Conservation (phyloP, 2,329 filamentous ascomycete species). For the Fusarium beomiforme region DNA sequence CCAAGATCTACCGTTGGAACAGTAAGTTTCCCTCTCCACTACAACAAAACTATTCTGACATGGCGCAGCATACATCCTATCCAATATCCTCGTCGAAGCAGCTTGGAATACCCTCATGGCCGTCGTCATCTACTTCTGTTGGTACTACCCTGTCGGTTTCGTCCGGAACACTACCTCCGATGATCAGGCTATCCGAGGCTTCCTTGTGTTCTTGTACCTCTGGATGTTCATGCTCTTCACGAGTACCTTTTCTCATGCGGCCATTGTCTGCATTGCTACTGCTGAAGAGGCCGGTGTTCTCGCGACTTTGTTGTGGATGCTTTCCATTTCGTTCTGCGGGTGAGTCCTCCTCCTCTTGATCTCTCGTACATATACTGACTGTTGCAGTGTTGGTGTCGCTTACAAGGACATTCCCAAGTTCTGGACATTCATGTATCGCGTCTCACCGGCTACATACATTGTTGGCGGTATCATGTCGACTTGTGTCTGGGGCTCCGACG, state of each 20-base stretch:
- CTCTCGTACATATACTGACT: constrained; percentile 25
- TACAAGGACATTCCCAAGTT: constrained; percentile 69
- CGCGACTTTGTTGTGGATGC: constrained; percentile 53
- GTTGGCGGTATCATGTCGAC: constrained; percentile 66
- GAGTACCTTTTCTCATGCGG: constrained; percentile 41
- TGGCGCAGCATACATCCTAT: constrained; percentile 30
- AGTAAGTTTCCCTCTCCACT: constrained; percentile 13
- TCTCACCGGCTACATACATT: constrained; percentile 76
- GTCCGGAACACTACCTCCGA: constrained; percentile 39
- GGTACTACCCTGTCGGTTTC: constrained; percentile 44
- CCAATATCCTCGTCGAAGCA: constrained; percentile 40
- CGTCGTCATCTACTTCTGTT: constrained; percentile 39
- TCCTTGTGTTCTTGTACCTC: constrained; percentile 40
- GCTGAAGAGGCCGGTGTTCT: constrained; percentile 41
- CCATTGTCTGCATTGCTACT: constrained; percentile 34
- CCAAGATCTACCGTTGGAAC: constrained; percentile 64
- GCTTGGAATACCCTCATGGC: constrained; percentile 41
- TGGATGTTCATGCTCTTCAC: constrained; percentile 43
- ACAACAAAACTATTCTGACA: not conserved
- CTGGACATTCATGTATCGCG: constrained; percentile 77
- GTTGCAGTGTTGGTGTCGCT: constrained; percentile 65
- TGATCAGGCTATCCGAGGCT: constrained; percentile 35
- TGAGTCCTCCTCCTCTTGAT: constrained; percentile 43
- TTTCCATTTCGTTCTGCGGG: constrained; percentile 43
- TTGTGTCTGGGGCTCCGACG: constrained; percentile 34